Conservation (phyloP, 495 filamentous ascomycete genomes). For the Penicillium goetzii region DNA sequence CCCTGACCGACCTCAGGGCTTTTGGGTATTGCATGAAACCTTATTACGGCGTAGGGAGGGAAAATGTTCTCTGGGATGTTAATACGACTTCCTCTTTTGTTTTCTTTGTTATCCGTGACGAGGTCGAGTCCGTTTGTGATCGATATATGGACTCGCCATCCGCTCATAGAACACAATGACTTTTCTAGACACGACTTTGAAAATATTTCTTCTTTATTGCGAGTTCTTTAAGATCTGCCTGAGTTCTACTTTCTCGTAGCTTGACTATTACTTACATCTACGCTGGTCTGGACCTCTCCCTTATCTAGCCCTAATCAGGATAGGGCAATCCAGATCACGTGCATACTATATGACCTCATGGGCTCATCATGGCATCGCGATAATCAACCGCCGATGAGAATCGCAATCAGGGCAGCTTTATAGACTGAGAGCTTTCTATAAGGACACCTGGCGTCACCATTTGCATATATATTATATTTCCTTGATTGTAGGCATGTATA, state of each 20-base stretch:
- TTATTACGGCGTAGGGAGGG: conserved; percentile 56
- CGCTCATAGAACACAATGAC: conserved; percentile 33
- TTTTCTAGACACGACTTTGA: conserved; percentile 22
- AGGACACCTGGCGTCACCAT: background rate
- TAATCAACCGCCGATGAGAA: conserved; percentile 18
- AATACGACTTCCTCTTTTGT: conserved; percentile 48
- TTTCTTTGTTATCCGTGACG: conserved; percentile 38
- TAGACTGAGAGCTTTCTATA: background rate
- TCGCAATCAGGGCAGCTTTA: conserved; percentile 1
- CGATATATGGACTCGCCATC: conserved; percentile 27
- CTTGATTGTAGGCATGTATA: conserved; percentile 35
- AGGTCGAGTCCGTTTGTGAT: conserved; percentile 33
- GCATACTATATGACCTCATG: conserved; percentile 25
- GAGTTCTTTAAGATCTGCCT: background rate
- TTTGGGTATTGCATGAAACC: conserved; percentile 53
- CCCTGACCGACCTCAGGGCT: conserved; percentile 22
- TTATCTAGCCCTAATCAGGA: conserved; percentile 22
- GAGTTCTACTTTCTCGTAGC: background rate
- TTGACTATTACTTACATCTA: background rate
- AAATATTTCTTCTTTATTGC: conserved; percentile 15
- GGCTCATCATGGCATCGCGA: conserved; percentile 3
- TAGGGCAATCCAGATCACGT: conserved; percentile 26
- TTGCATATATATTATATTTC: background rate
- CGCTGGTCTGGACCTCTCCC: background rate
- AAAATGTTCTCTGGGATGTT: conserved; percentile 55